Conservation (phyloP, 805 yeast species). For the Metschnikowia continentalis region DNA sequence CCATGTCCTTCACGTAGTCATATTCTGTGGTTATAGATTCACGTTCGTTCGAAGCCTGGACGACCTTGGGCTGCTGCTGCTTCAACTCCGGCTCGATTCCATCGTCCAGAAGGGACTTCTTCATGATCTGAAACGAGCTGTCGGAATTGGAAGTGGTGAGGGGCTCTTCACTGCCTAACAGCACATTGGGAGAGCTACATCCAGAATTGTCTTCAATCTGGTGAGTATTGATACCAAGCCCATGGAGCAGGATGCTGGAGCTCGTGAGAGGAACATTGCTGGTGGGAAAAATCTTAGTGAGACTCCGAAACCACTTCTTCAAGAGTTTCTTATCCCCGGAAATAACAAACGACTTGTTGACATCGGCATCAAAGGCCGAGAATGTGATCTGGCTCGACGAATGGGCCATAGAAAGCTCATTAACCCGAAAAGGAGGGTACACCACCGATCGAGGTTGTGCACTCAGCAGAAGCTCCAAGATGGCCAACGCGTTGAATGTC, state of each 20-base stretch:
- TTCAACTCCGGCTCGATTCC: constrained; percentile 11
- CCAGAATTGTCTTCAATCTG: constrained; percentile 3
- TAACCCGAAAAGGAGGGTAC: constrained; percentile 41
- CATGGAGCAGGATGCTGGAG: constrained; percentile 9
- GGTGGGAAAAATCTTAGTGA: constrained; percentile 32
- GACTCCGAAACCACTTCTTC: constrained; percentile 28
- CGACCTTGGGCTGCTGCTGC: constrained; percentile 5
- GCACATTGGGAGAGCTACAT: constrained; percentile 1
- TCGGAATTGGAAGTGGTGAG: neutral
- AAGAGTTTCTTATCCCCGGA: constrained; percentile 16
- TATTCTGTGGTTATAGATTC: constrained; percentile 10
- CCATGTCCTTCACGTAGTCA: constrained; percentile 7
- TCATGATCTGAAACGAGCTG: constrained; percentile 11
- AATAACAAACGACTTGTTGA: constrained; percentile 17
- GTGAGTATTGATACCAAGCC: constrained; percentile 16
- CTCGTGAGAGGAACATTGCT: constrained; percentile 10
- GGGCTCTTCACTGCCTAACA: constrained; percentile 4
- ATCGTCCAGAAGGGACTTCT: constrained; percentile 10
- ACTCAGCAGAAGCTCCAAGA: constrained; percentile 23
- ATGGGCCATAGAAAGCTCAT: constrained; percentile 28
- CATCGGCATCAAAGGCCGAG: constrained; percentile 10
- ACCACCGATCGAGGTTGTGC: constrained; percentile 27
- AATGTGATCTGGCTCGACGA: constrained; percentile 16
- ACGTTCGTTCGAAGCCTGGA: constrained; percentile 1
- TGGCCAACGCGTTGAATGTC: constrained; percentile 34